Base-by-base conservation (phyloP, 2,329 filamentous ascomycete species). In the Colletotrichum incanum region DNA sequence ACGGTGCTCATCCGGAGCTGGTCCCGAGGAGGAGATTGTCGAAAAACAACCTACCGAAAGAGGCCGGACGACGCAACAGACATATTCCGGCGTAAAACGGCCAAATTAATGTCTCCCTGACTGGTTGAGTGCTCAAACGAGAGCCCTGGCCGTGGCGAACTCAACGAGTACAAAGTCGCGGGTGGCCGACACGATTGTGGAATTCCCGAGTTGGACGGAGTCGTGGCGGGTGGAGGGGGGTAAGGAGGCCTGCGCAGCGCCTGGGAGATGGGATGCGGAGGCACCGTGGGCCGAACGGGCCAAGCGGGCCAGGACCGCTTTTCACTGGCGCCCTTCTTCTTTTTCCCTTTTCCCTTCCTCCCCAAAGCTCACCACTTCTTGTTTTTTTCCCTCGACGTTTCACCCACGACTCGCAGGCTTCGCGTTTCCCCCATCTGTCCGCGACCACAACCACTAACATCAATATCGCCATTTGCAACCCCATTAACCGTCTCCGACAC, bases 101-200 rank as follows among this genome's bases (percentile, higher is more conserved):
- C 39, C 55, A 67, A 73, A 71, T 3, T 23, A 45, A 14, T n/a
- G 56, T 67, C 16, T 56, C 45, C 45, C 6, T 5, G 31, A 26
- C 8, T 50, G 72, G 65, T 83, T 79, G 69, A 75, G 79, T 78
- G 79, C 80, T 83, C 78, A 63, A 76, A 78, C 55, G 82, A 84
- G 81, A 83, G 84, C 81, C 74, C 82, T 74, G 68, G 54, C 62
- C 67, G 60, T 52, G 81, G 80, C 83, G 90, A 90, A 83, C 84
- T 85, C 78, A 91, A 91, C 78, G 87, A 93, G 91, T 89, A 89
- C 86, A 91, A 90, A 86, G 88, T 93, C 82, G 85, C 82, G 79
- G 82, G 81, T 80, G 76, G 83, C 83, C 80, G 80, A 77, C 78
- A 76, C 78, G 76, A 78, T 78, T 77, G 74, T 75, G 74, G 77